Evolutionary conservation across 2,329 filamentous ascomycete genomes (phyloP).

Genomic region (Westerdykella ornata): DNA sequence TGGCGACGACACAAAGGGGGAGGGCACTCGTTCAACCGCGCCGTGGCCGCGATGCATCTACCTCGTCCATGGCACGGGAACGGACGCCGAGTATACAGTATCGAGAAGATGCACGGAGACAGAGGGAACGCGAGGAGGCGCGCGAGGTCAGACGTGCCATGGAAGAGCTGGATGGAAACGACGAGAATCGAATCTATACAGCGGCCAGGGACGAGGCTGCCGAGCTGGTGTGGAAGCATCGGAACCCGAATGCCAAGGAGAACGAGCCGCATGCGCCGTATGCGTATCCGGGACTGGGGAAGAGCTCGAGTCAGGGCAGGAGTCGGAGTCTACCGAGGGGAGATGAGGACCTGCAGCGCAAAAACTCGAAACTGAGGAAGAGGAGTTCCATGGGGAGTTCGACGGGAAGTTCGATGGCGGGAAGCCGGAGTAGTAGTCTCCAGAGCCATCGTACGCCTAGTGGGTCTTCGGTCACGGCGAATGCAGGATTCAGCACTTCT

Average conservation of each 20-base stretch:
- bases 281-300: conserved; percentile 59
- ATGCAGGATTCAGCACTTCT: conserved; percentile 14
- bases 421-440: conserved; percentile 34
- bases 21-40: conserved; percentile 33
- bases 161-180: conserved; percentile 63
- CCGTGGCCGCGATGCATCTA: conserved; percentile 38
- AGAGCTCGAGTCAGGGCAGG: conserved; percentile 63
- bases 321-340: conserved; percentile 38
- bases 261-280: conserved; percentile 45
- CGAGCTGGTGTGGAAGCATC: conserved; percentile 71
- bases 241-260: conserved; percentile 61
- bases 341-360: conserved; percentile 28
- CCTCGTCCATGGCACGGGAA: conserved; percentile 28
- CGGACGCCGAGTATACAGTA: conserved; percentile 58
- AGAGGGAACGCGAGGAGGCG: conserved; percentile 76
- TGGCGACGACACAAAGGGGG: conserved; percentile 14
- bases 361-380: conserved; percentile 30
- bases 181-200: conserved; percentile 58
- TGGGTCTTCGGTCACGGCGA: conserved; percentile 18
- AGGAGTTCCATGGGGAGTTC: conserved; percentile 34
- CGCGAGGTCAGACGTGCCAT: conserved; percentile 63
- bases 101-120: conserved; percentile 65
- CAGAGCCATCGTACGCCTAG: conserved; percentile 34
- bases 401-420: conserved; percentile 11
- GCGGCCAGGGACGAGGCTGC: conserved; percentile 71